Base-by-base conservation (phyloP, 768 basidiomycete genomes). In the Terana coerulea region DNA sequence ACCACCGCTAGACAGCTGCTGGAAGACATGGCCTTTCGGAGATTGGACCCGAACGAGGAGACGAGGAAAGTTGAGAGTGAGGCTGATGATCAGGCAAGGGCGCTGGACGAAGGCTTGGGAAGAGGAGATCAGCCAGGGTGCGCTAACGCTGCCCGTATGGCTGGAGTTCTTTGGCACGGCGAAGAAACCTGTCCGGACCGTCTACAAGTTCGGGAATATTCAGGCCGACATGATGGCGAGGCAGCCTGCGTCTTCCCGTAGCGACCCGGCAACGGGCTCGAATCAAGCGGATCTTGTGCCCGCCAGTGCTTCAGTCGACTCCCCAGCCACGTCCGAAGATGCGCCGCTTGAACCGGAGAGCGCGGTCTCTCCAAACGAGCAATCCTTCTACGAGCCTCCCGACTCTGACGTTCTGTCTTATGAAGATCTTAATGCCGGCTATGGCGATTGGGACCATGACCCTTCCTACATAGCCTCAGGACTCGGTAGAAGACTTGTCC, bases 101-200 rank as follows among this genome's bases (percentile, higher is more conserved):
- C 64, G 62, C 36, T 88, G 85, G 84, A 63, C 73, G 10, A 64
- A 72, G 21, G 86, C 84, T 19, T 87, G 83, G 82, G 57, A 58
- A 12, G 54, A 41, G 46, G 53, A 53, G 49, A 42, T 25, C 39
- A 50, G 51, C 25, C 58, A 25, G 34, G 53, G 21, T 48, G 33
- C 36, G 21, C 47, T 58, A 22, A 78, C 76, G 24, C 68, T 80
- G 24, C 61, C 67, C 3, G 64, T 88, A 45, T 87, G 83, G 85
- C 52, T 80, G 37, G 84, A 88, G 55, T 78, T 88, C 56, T 77
- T 80, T 21, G 49, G 54, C 42, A 33, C 39, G 14, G 22, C 42
- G 46, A 57, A 59, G 34, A n/a, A n/a, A n/a, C n/a, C n/a, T n/a
- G n/a, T n/a, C n/a, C n/a, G n/a, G n/a, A n/a, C n/a, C n/a, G n/a